Percentiles rank a stretch among this genome's conserved stretches.
Evolutionary conservation across 805 yeast genomes (phyloP).

Genomic region (Myxozyma udenii): DNA sequence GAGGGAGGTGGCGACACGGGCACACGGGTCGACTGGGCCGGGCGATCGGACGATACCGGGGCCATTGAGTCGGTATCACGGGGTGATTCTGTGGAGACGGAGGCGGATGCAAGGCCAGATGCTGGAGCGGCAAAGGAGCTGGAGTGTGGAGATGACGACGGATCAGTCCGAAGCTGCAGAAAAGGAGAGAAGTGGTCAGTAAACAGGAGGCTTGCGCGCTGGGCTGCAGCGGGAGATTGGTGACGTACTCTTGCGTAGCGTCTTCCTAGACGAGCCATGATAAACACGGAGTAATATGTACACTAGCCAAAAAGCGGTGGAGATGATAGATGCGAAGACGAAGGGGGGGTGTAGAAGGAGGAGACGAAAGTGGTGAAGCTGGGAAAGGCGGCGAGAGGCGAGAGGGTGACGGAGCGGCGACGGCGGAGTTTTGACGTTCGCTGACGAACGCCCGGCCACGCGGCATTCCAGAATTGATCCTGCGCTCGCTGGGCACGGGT

Average conservation of each 20-base stretch:
- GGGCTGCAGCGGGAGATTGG: not conserved
- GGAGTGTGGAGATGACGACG: constrained; percentile 4
- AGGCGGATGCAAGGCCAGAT: constrained; percentile 7
- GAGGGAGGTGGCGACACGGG: constrained; percentile 30
- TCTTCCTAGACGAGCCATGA: constrained; percentile 28
- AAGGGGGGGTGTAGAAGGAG: not conserved
- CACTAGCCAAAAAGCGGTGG: not conserved
- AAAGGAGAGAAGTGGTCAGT: constrained; percentile 9
- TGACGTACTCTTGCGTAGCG: constrained; percentile 22
- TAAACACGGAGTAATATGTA: too few species aligned
- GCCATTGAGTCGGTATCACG: not conserved
- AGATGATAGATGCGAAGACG: not conserved
- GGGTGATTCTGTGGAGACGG: too few species aligned
- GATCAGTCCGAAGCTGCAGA: constrained; percentile 22
- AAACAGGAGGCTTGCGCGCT: not conserved
- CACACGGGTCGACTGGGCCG: constrained; percentile 7
- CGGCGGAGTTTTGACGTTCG: too few species aligned
- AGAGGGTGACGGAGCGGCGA: too few species aligned
- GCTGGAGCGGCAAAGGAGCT: constrained; percentile 14
- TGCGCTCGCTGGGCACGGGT: too few species aligned
- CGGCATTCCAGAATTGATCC: too few species aligned
- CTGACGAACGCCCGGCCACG: too few species aligned
- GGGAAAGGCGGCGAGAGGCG: not conserved
- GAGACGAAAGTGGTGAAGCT: not conserved
- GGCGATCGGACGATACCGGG: not conserved